A percentile compares a stretch with the other conserved stretches of the same genome.
Evolutionary conservation across 2,329 filamentous ascomycete genomes (phyloP).

Genomic region (Mollisiaceae sp.): DNA sequence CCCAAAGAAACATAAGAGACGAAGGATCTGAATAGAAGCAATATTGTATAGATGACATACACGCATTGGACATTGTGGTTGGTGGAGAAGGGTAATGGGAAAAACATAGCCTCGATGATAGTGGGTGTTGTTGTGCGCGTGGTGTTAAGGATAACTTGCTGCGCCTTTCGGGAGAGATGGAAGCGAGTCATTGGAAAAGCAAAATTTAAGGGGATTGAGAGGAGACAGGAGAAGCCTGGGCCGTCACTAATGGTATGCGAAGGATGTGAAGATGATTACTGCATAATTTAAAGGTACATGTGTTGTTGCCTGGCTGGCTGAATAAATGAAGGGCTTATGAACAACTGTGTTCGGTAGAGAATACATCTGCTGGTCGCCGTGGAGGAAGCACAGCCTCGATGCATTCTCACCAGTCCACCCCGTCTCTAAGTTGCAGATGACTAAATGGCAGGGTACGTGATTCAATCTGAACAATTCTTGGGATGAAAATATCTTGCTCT

Average conservation of each 20-base stretch:
- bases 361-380: not conserved
- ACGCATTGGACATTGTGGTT: not conserved
- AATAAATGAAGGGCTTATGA: not conserved
- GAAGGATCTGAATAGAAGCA: not conserved
- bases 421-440: not conserved
- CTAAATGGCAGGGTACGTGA: slow-evolving; percentile 6
- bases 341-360: not conserved
- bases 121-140: not conserved
- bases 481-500: slow-evolving; percentile 2
- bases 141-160: not conserved
- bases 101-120: not conserved
- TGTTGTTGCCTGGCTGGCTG: slow-evolving; percentile 4
- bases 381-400: slow-evolving; percentile 4
- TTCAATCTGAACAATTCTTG: slow-evolving; percentile 2
- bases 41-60: slow-evolving; percentile 1
- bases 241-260: too few species aligned
- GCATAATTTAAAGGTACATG: not conserved
- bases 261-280: slow-evolving; percentile 8
- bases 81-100: not conserved
- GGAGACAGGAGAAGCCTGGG: not conserved
- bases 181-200: not conserved
- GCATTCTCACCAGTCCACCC: not conserved
- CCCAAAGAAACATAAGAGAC: not conserved
- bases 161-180: not conserved
- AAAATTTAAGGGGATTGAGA: not conserved